Evolutionary conservation across 441 rosid genomes (phyloP).

Genomic region (Capsella rubella): DNA sequence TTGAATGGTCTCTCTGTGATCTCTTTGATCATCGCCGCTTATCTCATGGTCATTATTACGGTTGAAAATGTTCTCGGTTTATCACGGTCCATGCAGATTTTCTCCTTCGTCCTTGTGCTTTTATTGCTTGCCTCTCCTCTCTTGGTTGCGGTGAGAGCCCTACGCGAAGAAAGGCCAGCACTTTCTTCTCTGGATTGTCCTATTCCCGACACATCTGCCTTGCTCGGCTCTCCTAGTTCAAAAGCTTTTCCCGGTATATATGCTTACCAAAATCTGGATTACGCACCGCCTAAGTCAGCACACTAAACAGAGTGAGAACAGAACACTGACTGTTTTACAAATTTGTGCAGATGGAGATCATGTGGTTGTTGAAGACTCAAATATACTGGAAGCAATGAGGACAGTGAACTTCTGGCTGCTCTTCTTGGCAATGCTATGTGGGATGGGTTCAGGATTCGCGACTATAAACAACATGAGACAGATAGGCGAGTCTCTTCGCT

Average conservation of each 20-base stretch:
- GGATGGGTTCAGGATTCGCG: constrained; percentile 82
- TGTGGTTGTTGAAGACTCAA: constrained; percentile 45
- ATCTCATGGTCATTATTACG: constrained; percentile 60
- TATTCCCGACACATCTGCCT: constrained; percentile 30
- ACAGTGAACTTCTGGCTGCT: constrained; percentile 79
- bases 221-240: constrained; percentile 40
- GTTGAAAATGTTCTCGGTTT: constrained; percentile 55
- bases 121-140: constrained; percentile 65
- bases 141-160: constrained; percentile 52
- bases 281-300: background rate
- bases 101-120: constrained; percentile 51
- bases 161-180: constrained; percentile 40
- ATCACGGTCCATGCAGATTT: constrained; percentile 41
- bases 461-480: constrained; percentile 66
- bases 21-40: constrained; percentile 60
- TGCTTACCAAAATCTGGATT: background rate
- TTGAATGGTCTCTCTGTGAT: constrained; percentile 61
- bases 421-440: constrained; percentile 80
- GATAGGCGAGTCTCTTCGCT: constrained; percentile 74
- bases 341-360: constrained; percentile 40
- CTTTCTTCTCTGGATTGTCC: constrained; percentile 28
- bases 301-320: background rate
- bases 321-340: constrained; percentile 19
- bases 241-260: constrained; percentile 16
- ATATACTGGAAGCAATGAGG: constrained; percentile 59